Evolutionary conservation across 192 early-diverging fungal genomes (phyloP).

Genomic region (Coemansia sp.): DNA sequence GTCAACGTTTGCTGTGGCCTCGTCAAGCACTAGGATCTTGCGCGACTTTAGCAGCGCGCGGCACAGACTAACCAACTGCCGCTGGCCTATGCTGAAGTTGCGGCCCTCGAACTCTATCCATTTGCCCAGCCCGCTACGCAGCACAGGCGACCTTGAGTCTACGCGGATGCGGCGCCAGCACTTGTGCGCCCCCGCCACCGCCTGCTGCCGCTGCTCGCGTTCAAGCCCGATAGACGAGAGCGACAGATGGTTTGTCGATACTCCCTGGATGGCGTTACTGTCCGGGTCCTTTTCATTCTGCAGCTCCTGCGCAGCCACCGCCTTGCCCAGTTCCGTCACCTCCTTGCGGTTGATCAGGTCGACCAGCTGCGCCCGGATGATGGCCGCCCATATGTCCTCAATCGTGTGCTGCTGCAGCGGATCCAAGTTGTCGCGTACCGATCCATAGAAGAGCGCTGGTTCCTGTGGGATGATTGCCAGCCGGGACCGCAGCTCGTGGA

Average conservation of each 20-base stretch:
- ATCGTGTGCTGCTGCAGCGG: slow-evolving; percentile 59
- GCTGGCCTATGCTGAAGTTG: slow-evolving; percentile 64
- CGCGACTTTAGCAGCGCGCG: slow-evolving; percentile 61
- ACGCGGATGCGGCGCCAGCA: slow-evolving; percentile 18
- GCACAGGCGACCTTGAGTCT: background rate
- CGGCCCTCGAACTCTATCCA: slow-evolving; percentile 43
- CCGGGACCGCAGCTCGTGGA: slow-evolving; percentile 50
- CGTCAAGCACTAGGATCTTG: slow-evolving; percentile 72
- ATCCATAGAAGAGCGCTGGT: slow-evolving; percentile 64
- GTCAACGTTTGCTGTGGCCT: slow-evolving; percentile 62
- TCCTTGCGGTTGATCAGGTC: slow-evolving; percentile 11
- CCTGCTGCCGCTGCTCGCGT: background rate
- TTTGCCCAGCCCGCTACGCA: slow-evolving; percentile 15
- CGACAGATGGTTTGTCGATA: slow-evolving; percentile 15
- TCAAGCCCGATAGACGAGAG: slow-evolving; percentile 7
- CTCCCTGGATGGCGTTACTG: slow-evolving; percentile 20
- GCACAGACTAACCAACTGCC: slow-evolving; percentile 58
- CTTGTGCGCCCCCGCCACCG: background rate
- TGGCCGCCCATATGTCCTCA: slow-evolving; percentile 61
- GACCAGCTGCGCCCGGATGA: slow-evolving; percentile 43
- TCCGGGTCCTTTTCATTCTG: slow-evolving; percentile 7
- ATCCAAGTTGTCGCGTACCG: slow-evolving; percentile 67
- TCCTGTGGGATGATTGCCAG: slow-evolving; percentile 67
- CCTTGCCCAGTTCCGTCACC: background rate
- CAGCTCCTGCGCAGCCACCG: background rate